Evolutionary conservation across 2,329 filamentous ascomycete genomes (phyloP).

Genomic region (Graphiopsis chlorocephala): DNA sequence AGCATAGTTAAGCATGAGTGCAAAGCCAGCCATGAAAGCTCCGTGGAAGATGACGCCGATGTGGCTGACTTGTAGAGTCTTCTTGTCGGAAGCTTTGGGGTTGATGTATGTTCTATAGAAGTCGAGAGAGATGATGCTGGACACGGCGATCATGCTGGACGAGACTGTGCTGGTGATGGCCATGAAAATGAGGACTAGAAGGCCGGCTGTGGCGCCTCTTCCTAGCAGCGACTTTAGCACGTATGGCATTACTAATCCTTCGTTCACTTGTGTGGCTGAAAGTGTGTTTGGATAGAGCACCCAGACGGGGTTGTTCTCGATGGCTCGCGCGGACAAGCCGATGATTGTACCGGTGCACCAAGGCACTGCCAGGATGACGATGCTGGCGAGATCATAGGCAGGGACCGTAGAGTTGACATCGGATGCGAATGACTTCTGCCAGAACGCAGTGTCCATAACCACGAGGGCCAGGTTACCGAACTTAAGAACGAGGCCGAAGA

Average conservation of each 20-base stretch:
- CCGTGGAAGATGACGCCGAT: slow-evolving; percentile 48
- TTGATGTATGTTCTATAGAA: slow-evolving; percentile 53
- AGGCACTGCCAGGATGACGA: slow-evolving; percentile 48
- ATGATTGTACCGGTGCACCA: slow-evolving; percentile 50
- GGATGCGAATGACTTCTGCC: slow-evolving; percentile 52
- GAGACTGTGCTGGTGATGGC: slow-evolving; percentile 51
- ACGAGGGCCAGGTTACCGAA: slow-evolving; percentile 51
- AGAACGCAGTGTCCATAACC: slow-evolving; percentile 52
- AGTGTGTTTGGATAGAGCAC: slow-evolving; percentile 44
- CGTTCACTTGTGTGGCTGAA: slow-evolving; percentile 41
- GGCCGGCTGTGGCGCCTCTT: slow-evolving; percentile 41
- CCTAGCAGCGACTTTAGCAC: slow-evolving; percentile 45
- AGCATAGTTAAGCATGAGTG: slow-evolving; percentile 48
- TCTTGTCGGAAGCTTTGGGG: slow-evolving; percentile 43
- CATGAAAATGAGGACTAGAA: slow-evolving; percentile 53
- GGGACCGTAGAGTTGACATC: slow-evolving; percentile 49
- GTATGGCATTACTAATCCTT: slow-evolving; percentile 50
- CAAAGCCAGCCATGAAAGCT: slow-evolving; percentile 48
- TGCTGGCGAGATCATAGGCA: slow-evolving; percentile 46
- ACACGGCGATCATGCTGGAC: slow-evolving; percentile 52
- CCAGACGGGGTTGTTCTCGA: slow-evolving; percentile 48
- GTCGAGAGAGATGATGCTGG: slow-evolving; percentile 51
- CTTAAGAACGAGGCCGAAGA: slow-evolving; percentile 48
- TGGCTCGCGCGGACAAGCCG: slow-evolving; percentile 44
- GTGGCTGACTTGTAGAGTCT: slow-evolving; percentile 46